These are phyloP conservation scores for Inga leiocalycina DNA, from an alignment of 306 rosid species.

Conservation along the genomic window DNA sequence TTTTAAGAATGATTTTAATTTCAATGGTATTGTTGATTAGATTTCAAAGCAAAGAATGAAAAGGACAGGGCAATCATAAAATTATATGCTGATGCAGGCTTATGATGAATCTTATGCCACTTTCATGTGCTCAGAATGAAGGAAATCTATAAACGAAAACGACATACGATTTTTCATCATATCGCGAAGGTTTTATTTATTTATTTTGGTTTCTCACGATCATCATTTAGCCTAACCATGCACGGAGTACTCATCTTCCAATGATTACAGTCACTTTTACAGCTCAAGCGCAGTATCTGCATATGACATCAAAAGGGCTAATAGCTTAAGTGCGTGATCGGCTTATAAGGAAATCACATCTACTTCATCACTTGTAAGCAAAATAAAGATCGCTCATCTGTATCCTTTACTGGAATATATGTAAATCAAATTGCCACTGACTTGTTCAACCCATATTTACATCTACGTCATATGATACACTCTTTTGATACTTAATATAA, in stretches of 20 bases:
- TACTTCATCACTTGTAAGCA: slow-evolving; percentile 23
- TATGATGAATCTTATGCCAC: slow-evolving; percentile 29
- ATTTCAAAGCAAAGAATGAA: neutral
- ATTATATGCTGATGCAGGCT: slow-evolving; percentile 35
- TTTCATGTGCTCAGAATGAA: slow-evolving; percentile 33
- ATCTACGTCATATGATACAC: too few relatives aligned
- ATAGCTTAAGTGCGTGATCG: slow-evolving; percentile 17
- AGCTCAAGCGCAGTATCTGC: slow-evolving; percentile 27
- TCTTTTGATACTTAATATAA: fast-evolving
- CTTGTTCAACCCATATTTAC: slow-evolving; percentile 27
- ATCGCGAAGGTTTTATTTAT: neutral
- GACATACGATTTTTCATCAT: slow-evolving; percentile 43
- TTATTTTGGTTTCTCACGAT: neutral
- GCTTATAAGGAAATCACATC: slow-evolving; percentile 1
- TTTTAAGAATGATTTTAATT: neutral
- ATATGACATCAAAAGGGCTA: slow-evolving; percentile 23
- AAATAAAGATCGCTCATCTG: slow-evolving; percentile 25
- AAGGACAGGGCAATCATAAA: slow-evolving; percentile 2
- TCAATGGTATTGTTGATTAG: neutral
- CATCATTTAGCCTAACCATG: slow-evolving; percentile 22
- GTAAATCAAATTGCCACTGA: slow-evolving; percentile 14
- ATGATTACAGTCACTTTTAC: slow-evolving; percentile 35
- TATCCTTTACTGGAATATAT: slow-evolving; percentile 18
- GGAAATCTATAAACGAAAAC: slow-evolving; percentile 31
- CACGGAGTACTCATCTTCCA: slow-evolving; percentile 19